Conservation (phyloP, 2,329 filamentous ascomycete genomes). For the Lanzia echinophila region DNA sequence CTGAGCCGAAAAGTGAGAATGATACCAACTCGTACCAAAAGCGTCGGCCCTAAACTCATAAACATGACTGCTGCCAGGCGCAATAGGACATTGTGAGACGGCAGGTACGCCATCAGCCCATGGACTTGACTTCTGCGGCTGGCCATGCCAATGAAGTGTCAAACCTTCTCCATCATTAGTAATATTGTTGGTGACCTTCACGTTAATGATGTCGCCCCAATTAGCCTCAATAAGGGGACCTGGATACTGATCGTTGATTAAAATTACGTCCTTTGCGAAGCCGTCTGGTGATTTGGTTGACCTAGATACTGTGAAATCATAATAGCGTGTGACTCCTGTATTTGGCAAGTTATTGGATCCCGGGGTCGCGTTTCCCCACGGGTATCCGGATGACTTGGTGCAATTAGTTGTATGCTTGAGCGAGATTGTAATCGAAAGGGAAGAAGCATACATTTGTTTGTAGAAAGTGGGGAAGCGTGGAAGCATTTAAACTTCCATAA, state of each 20-base stretch:
- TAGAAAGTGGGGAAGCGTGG: conserved; percentile 35
- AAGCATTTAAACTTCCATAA: conserved; percentile 30
- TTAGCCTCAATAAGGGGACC: conserved; percentile 30
- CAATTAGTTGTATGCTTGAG: background rate
- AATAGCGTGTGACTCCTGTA: conserved; percentile 33
- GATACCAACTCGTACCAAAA: conserved; percentile 52
- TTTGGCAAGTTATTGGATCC: conserved; percentile 25
- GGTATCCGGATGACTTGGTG: conserved; percentile 39
- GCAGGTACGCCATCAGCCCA: conserved; percentile 37
- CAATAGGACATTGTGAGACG: conserved; percentile 57
- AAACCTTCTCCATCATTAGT: conserved; percentile 30
- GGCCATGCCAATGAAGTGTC: conserved; percentile 40
- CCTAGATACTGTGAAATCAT: conserved; percentile 27
- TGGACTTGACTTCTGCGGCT: conserved; percentile 34
- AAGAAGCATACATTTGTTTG: conserved; percentile 33
- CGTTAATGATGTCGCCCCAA: conserved; percentile 39
- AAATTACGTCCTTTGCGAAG: conserved; percentile 44
- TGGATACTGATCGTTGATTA: conserved; percentile 30
- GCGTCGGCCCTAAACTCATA: conserved; percentile 19
- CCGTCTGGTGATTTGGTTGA: conserved; percentile 33
- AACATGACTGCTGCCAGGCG: conserved; percentile 33
- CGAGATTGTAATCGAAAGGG: background rate
- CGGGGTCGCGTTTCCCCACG: conserved; percentile 42
- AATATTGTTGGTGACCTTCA: conserved; percentile 64
- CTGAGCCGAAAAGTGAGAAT: conserved; percentile 47